Evolutionary conservation across 257 asterid genomes (phyloP), one percentile per base, ranked within the genome.

Genomic region (Solanum habrochaites): DNA sequence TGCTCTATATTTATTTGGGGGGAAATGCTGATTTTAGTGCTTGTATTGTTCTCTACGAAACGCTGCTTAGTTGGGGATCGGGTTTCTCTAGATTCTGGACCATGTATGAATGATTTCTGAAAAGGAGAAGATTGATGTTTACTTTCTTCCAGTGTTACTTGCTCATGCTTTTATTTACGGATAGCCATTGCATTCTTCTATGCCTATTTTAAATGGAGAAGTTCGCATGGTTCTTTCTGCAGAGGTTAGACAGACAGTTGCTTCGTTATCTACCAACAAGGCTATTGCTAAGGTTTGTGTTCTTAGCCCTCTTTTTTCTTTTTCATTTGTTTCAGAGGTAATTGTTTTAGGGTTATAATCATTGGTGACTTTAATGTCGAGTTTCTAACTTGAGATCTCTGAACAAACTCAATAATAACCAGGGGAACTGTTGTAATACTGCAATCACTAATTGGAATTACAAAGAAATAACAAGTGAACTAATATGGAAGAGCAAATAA

Each of bases 191-290:
- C 62, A 15, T 78, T 78, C 64, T 45, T 27, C 83, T 45, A 45
- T 78, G 18, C 47, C n/a, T 42, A 21, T 67, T 83, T 47, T 27
- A 70, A 69, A 42, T 62, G 73, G 32, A 43, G 14, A 18, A 72
- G 60, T 86, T 87, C 67, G 20, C 77, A 29, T 60, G 52, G 1
- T 43, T 77, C 37, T 85, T 83, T 80, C 87, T 90, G 88, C 86
- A 96, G 98, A 89, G 94, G 93, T 96, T 86, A 94, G 90, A 88
- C 92, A 91, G 70, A 85, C 95, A 21, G 93, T 93, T 77, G 84
- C 88, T 85, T 70, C 88, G 10, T 90, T 90, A 87, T 21, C 69
- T 37, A 91, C 90, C 45, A 90, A 88, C 40, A 94, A 90, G 90
- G 75, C 93, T 86, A 95, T 94, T 67, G 52, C 92, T 27, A 94